Evolutionary conservation across 2,329 filamentous ascomycete genomes (phyloP), one percentile per base, ranked within the genome.

Genomic region (Chalara sp.): DNA sequence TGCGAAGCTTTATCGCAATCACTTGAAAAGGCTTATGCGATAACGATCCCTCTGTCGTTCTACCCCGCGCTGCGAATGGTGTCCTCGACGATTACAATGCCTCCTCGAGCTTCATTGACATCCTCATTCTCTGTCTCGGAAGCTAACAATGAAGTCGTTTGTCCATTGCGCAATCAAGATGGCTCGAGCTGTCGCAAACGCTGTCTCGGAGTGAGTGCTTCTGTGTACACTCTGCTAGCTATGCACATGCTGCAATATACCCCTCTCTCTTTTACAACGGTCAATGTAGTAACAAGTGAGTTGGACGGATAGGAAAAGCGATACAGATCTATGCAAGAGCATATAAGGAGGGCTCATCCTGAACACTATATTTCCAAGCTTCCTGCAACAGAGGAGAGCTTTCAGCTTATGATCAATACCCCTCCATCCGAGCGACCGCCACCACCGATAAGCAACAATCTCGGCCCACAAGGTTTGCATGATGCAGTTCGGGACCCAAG

Each of bases 291-390:
- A 65, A 64, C 61, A 59, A 52, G 53, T 58, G 60, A 53, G 56
- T 57, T 56, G 50, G 57, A 61, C 53, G 52, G 43, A 68, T 71
- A 95, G 89, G 89, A 95, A 75, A 95, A 95, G 72, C 82, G 89
- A 61, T 99, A 91, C 74, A 90, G 93, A 70, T 97, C 92, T 57
- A 97, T 99, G 89, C 93, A 97, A 73, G 93, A 99, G 79, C 93
- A 99, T 67, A 97, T 99, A 65, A 89, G 93, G 64, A 86, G 93
- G 70, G 92, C 93, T 60, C 93, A 99, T 69, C 92, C 92, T 55
- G 90, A 95, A 69, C 87, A 96, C 70, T 97, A 97, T 73, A 95
- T 99, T 63, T 85, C 93, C 46, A 96, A 97, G 80, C 86, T 97
- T 62, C 92, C 93, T 60, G 93, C 93, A 46, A 99, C 92, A 61